Evolutionary conservation across 495 filamentous ascomycete genomes (phyloP).

Genomic region (Cetradonia linearis): DNA sequence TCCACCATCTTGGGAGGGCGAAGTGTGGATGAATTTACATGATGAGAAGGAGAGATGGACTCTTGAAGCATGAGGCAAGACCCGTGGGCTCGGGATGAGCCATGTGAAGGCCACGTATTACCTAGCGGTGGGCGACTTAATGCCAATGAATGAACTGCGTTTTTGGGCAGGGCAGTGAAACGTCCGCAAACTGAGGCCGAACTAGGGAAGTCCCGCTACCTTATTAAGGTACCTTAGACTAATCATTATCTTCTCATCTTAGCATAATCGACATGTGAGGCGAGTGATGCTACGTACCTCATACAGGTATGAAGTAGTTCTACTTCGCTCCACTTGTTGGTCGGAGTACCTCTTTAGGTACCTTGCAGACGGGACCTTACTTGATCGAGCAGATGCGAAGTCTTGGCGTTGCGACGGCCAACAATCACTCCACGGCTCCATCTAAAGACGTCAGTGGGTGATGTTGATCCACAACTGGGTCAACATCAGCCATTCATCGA

Average conservation of each 20-base stretch:
- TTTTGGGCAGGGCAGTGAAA: background rate
- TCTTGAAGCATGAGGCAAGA: constrained; percentile 1
- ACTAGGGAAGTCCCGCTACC: background rate
- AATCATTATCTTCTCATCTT: background rate
- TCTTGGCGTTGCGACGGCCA: background rate
- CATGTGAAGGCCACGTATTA: constrained; percentile 13
- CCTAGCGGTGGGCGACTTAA: no score
- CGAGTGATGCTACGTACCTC: no score
- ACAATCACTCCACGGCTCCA: background rate
- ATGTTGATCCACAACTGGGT: background rate
- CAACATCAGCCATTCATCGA: background rate
- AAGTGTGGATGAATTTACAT: constrained; percentile 11
- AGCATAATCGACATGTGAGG: background rate
- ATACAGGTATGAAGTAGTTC: no score
- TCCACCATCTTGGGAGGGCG: constrained; percentile 13
- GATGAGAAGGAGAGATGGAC: constrained; percentile 9
- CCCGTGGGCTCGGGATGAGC: constrained; percentile 1
- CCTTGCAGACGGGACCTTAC: background rate
- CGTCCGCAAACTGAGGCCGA: no score
- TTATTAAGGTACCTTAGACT: background rate
- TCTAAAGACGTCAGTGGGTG: background rate
- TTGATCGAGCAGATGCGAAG: background rate
- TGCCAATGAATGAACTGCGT: no score
- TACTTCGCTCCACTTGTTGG: background rate
- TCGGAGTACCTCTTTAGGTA: background rate